Evolutionary conservation across 441 rosid genomes (phyloP).

Genomic region (Breynia disticha): DNA sequence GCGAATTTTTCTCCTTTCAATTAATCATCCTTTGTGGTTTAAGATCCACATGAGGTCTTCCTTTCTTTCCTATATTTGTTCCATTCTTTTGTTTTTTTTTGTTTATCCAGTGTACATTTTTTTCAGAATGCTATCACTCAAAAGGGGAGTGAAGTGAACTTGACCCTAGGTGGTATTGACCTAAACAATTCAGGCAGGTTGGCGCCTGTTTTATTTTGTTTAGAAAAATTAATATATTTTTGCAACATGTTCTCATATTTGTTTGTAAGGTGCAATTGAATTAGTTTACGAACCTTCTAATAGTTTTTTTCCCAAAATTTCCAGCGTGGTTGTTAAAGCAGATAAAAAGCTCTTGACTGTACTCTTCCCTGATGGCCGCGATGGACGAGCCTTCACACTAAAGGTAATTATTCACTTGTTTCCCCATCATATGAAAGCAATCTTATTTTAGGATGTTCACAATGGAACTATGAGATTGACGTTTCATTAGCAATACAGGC

Average conservation of each 20-base stretch:
- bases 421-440: background rate
- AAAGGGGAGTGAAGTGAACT: slow-evolving; percentile 87
- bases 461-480: too few species aligned
- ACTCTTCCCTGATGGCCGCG: slow-evolving; percentile 93
- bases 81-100: slow-evolving; percentile 10
- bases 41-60: background rate
- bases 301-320: slow-evolving; percentile 24
- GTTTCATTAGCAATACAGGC: slow-evolving; percentile 37
- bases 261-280: slow-evolving; percentile 14
- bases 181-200: slow-evolving; percentile 99
- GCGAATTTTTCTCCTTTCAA: slow-evolving; percentile 5
- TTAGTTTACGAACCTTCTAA: slow-evolving; percentile 22
- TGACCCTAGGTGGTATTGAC: slow-evolving; percentile 98
- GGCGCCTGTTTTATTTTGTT: slow-evolving; percentile 35
- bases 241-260: background rate
- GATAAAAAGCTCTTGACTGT: slow-evolving; percentile 96
- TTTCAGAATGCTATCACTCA: slow-evolving; percentile 74
- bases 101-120: slow-evolving; percentile 13
- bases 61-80: slow-evolving; percentile 1
- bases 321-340: slow-evolving; percentile 90
- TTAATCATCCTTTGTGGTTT: background rate
- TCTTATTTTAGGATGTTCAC: too few species aligned
- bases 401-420: slow-evolving; percentile 44
- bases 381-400: slow-evolving; percentile 94
- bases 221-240: slow-evolving; percentile 17